Conservation (phyloP, 2,329 filamentous ascomycete genomes). For the Cercospora canescens region DNA sequence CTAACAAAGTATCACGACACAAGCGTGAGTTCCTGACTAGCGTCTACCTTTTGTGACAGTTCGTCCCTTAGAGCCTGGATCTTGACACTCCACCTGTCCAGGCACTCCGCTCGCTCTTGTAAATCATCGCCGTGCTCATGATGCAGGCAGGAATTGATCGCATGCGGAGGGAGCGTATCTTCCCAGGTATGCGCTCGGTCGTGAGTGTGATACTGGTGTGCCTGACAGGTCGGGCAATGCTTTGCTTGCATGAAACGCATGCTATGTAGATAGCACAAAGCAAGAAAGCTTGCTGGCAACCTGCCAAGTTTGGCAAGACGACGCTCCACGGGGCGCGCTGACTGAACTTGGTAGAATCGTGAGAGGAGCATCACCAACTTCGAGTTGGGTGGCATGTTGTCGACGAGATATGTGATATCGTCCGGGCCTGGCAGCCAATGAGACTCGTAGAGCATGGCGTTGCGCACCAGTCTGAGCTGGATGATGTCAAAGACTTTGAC, state of each 20-base stretch:
- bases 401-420: conserved; percentile 5
- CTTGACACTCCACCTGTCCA: background rate
- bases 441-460: background rate
- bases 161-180: background rate
- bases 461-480: conserved; percentile 10
- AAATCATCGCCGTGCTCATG: conserved; percentile 11
- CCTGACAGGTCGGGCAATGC: background rate
- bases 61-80: background rate
- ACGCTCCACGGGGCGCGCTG: background rate
- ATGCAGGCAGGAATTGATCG: background rate
- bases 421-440: background rate
- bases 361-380: background rate
- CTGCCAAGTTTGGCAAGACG: background rate
- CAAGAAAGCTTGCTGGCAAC: background rate
- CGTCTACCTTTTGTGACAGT: background rate
- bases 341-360: background rate
- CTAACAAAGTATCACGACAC: background rate
- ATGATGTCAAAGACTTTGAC: conserved; percentile 12
- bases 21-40: background rate
- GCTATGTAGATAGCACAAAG: background rate
- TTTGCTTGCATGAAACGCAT: conserved; percentile 1
- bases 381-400: background rate
- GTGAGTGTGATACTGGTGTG: background rate
- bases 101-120: background rate
- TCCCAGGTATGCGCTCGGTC: background rate